Percentiles rank a stretch among this genome's conserved stretches.
Evolutionary conservation across 805 yeast species (phyloP).

Genomic region (Candida dajiaensis): DNA sequence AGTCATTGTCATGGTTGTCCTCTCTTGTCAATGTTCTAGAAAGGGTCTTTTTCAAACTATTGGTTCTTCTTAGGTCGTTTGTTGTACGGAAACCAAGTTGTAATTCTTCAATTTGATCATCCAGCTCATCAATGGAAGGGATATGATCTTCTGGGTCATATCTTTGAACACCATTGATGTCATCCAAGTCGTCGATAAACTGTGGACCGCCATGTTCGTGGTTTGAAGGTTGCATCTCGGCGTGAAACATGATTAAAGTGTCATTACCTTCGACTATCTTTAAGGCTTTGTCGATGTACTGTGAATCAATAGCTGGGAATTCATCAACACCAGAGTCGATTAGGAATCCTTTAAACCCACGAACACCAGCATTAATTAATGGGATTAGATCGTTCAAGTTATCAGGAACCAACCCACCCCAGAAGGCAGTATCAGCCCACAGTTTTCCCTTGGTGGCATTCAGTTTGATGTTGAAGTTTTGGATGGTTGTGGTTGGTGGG

Average conservation of each 20-base stretch:
- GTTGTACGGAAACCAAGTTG: constrained; percentile 13
- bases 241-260: constrained; percentile 86
- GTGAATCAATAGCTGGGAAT: constrained; percentile 73
- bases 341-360: constrained; percentile 91
- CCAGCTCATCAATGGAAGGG: constrained; percentile 3
- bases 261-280: constrained; percentile 49
- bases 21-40: constrained; percentile 5
- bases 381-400: constrained; percentile 69
- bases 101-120: constrained; percentile 21
- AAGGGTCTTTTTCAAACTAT: constrained; percentile 4
- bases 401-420: constrained; percentile 92
- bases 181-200: constrained; percentile 2
- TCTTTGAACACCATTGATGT: not conserved
- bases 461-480: constrained; percentile 67
- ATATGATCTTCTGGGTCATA: constrained; percentile 2
- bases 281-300: constrained; percentile 65
- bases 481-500: constrained; percentile 88
- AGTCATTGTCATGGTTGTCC: constrained; percentile 2
- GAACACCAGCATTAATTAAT: constrained; percentile 75
- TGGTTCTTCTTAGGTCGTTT: not conserved
- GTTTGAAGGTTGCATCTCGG: constrained; percentile 66
- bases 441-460: constrained; percentile 75
- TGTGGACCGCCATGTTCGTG: constrained; percentile 27
- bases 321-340: constrained; percentile 96
- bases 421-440: constrained; percentile 92